Evolutionary conservation across 495 filamentous ascomycete species (phyloP).

Genomic region (Diplogelasinospora grovesii): DNA sequence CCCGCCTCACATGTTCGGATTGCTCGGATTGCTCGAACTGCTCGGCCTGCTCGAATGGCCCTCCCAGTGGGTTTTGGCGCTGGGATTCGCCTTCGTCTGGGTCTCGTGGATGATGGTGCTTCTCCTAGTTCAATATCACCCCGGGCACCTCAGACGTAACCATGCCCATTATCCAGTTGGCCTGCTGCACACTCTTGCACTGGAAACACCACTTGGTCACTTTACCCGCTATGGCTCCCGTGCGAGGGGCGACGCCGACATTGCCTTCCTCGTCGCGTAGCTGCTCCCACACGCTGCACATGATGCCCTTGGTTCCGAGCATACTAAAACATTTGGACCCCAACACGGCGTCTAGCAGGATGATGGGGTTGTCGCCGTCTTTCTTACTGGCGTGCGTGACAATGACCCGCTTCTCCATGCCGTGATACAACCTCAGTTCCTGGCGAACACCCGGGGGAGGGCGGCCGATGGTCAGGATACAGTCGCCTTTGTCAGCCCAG

Average conservation of each 20-base stretch:
- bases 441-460: conserved; percentile 52
- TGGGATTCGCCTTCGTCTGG: too few species aligned
- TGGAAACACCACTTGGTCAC: conserved; percentile 82
- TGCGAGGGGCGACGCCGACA: conserved; percentile 56
- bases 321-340: conserved; percentile 78
- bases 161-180: conserved; percentile 39
- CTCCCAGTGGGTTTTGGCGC: too few species aligned
- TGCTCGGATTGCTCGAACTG: too few species aligned
- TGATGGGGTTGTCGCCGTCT: conserved; percentile 58
- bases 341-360: conserved; percentile 76
- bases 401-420: conserved; percentile 77
- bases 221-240: conserved; percentile 66
- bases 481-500: conserved; percentile 88
- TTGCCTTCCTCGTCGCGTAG: conserved; percentile 61
- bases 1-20: too few species aligned
- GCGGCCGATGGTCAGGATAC: conserved; percentile 72
- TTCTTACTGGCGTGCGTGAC: conserved; percentile 48
- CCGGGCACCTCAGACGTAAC: conserved; percentile 38
- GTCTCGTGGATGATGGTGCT: conserved; percentile 3
- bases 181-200: conserved; percentile 38
- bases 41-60: too few species aligned
- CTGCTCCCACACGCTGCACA: conserved; percentile 81
- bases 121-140: conserved; percentile 23
- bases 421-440: conserved; percentile 42
- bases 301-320: conserved; percentile 75